Conservation (phyloP, 2,329 filamentous ascomycete species). For the Nannizziopsis arthrosporioides region DNA sequence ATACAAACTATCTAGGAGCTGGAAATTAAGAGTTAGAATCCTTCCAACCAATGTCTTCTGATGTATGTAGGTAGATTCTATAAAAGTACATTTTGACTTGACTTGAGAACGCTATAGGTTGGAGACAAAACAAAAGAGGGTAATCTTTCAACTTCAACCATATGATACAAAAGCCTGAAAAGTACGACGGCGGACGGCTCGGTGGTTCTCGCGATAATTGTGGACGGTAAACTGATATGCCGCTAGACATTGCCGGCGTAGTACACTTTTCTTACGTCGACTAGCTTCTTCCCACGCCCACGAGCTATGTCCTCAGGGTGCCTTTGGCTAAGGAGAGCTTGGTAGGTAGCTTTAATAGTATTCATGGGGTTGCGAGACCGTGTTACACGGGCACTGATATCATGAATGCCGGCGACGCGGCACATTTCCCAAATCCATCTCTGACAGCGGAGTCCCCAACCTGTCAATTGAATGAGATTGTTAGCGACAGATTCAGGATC, state of each 20-base stretch:
- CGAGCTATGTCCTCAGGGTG: slow-evolving; percentile 83
- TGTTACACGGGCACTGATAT: slow-evolving; percentile 71
- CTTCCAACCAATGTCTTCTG: background rate
- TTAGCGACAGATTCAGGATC: slow-evolving; percentile 10
- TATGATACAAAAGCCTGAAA: too few relatives aligned
- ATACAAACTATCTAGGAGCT: too few relatives aligned
- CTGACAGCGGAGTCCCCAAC: slow-evolving; percentile 86
- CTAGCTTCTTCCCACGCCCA: slow-evolving; percentile 83
- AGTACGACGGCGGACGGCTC: too few relatives aligned
- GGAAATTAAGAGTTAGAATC: too few relatives aligned
- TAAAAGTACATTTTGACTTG: slow-evolving; percentile 2
- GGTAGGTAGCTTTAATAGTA: slow-evolving; percentile 79
- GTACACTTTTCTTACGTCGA: slow-evolving; percentile 94
- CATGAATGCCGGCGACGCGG: slow-evolving; percentile 71
- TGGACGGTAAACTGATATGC: background rate
- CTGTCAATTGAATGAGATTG: slow-evolving; percentile 37
- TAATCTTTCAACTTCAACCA: background rate
- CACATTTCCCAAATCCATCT: slow-evolving; percentile 91
- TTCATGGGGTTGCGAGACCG: slow-evolving; percentile 95
- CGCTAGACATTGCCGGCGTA: slow-evolving; percentile 55
- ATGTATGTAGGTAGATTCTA: background rate
- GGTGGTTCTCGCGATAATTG: background rate
- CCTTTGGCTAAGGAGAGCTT: slow-evolving; percentile 71
- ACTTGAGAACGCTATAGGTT: background rate
- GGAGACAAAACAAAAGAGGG: too few relatives aligned